Percentiles rank a stretch among this genome's conserved stretches.
phyloP scores from a whole-genome alignment of 2,329 filamentous ascomycete species.

The Alternaria sp. region DNA sequence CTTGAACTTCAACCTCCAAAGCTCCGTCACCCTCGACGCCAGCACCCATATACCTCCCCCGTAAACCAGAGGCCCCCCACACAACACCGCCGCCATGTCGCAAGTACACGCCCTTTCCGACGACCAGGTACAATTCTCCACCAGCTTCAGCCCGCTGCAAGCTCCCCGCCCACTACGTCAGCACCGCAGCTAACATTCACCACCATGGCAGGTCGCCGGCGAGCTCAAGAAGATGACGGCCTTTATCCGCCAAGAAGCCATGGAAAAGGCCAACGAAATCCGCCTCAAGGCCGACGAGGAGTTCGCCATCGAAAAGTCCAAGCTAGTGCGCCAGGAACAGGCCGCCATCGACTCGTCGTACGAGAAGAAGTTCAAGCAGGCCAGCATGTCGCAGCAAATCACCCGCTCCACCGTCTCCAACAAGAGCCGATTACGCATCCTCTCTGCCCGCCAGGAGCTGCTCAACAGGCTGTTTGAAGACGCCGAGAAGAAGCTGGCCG shows the following conservation, averaged over 20 bases:
- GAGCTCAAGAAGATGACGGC: conserved; percentile 99
- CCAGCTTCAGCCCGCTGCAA: conserved; percentile 26
- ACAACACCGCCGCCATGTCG: conserved; percentile 74
- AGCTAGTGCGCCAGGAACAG: conserved; percentile 95
- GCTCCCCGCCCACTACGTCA: conserved; percentile 34
- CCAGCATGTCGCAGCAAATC: conserved; percentile 98
- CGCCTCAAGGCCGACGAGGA: conserved; percentile 98
- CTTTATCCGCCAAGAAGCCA: conserved; percentile 98
- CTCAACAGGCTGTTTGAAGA: conserved; percentile 89
- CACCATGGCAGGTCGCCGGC: conserved; percentile 77
- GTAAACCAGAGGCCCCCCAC: not conserved
- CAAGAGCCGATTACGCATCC: conserved; percentile 90
- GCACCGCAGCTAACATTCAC: conserved; percentile 42
- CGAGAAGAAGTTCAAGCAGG: conserved; percentile 99
- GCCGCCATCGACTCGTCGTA: conserved; percentile 90
- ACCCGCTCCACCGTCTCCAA: conserved; percentile 95
- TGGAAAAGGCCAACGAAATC: conserved; percentile 97
- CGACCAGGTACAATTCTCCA: conserved; percentile 76
- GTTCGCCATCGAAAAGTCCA: conserved; percentile 98
- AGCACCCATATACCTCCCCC: conserved; percentile 8
- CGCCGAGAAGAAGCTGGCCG: conserved; percentile 74
- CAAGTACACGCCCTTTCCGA: conserved; percentile 94
- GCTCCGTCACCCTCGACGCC: conserved; percentile 25
- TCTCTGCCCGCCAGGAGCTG: conserved; percentile 86
- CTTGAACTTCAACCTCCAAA: conserved; percentile 40